These are phyloP conservation scores for Medicago truncatula DNA, from an alignment of 306 rosid species.

Conservation along the genomic window MtrunA17r5.0-ANR NC_053042.1:1944001-1944500, in stretches of 20 bases:
- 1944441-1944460: not conserved
- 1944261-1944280: not conserved
- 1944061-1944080: not conserved
- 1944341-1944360: not conserved
- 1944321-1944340: not conserved
- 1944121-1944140: not conserved
- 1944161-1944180: not conserved
- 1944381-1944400: not conserved
- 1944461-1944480: not conserved
- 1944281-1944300: not conserved
- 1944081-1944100: not conserved
- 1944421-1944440: not conserved
- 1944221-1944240: not conserved
- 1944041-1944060: constrained; percentile 2
- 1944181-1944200: not conserved
- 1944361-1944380: not conserved
- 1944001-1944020: constrained; percentile 4
- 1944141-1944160: not conserved
- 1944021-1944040: constrained; percentile 1
- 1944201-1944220: not conserved
- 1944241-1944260: not conserved
- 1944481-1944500: not conserved
- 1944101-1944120: not conserved
- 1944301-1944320: not conserved
- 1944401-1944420: not conserved